Evolutionary conservation across 2,329 filamentous ascomycete genomes (phyloP), one percentile per base, ranked within the genome.

Genomic region (Hypoxylon rubiginosum): DNA sequence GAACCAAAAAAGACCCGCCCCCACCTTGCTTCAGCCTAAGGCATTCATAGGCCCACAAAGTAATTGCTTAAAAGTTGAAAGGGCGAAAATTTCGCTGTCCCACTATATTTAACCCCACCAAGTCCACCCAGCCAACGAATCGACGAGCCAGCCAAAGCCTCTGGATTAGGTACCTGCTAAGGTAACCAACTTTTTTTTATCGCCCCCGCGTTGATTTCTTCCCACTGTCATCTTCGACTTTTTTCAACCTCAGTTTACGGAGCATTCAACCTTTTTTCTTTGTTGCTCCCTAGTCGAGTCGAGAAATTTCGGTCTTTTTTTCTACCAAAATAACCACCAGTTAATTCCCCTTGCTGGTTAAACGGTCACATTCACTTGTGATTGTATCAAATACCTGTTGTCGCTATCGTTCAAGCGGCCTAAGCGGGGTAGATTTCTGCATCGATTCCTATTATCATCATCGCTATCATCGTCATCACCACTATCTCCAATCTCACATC

Each of bases 331-430:
- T 49, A 34, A 34, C n/a, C 51, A n/a, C 50, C 54, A 51, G 49
- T 39, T 64, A 61, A 60, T 66, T 66, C 53, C 59, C 36, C 34
- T 64, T 45, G 53, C 45, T 43, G 32, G 43, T 57, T 53, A 41
- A 2, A 28, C 61, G 68, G 71, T 73, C 72, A 64, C 73, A 74
- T 74, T 74, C 19, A 46, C 63, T 72, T 71, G 72, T 74, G 73
- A 70, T 70, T 59, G 41, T 39, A 58, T 62, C 21, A 21, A 55
- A 45, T 34, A 45, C 43, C 43, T 41, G n/a, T 48, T 15, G 53
- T 66, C 54, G 41, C 32, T 57, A 57, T 57, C 7, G 54, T 49
- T 24, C 24, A 30, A 34, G 21, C 36, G 65, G 50, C 57, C 62
- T 64, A 66, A 68, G 66, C 68, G 68, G 68, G 68, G 68, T 70